phyloP scores from a whole-genome alignment of 805 yeast species.

The Cyberlindnera mrakii region DNA sequence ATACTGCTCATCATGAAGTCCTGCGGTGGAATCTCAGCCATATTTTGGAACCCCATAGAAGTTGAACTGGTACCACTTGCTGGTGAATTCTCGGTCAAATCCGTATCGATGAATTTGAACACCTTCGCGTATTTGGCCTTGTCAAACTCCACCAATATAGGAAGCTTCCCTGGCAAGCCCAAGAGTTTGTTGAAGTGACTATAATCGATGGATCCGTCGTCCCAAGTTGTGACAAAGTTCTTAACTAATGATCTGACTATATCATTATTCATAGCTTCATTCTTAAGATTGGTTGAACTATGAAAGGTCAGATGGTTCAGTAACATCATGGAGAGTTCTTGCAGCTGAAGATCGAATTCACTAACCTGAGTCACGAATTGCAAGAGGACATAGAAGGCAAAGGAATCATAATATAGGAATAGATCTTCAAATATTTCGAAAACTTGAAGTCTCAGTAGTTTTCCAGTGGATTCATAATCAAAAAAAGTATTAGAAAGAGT shows the following conservation, averaged over 20 bases:
- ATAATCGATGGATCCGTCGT: conserved; percentile 27
- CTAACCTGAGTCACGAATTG: conserved; percentile 29
- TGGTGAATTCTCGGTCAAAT: background rate
- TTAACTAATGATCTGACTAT: conserved; percentile 20
- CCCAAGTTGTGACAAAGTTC: conserved; percentile 27
- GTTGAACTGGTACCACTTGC: background rate
- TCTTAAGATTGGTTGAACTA: conserved; percentile 4
- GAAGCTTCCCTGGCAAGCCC: background rate
- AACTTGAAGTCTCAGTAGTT: conserved; percentile 19
- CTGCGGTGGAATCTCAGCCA: no score
- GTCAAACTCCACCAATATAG: conserved; percentile 2
- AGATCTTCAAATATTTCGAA: conserved; percentile 28
- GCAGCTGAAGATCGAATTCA: conserved; percentile 29
- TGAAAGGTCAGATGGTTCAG: conserved; percentile 27
- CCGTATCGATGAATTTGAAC: conserved; percentile 4
- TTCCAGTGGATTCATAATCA: conserved; percentile 13
- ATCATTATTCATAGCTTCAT: conserved; percentile 18
- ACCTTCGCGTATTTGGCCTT: conserved; percentile 1
- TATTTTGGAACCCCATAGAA: background rate
- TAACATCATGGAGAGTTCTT: conserved; percentile 24
- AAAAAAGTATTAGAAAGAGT: conserved; percentile 5
- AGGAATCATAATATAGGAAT: conserved; percentile 29
- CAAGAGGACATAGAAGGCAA: conserved; percentile 29
- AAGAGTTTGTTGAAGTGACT: conserved; percentile 6
- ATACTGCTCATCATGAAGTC: no score